Evolutionary conservation across 2,329 filamentous ascomycete species (phyloP).

Genomic region (Fusarium sp.): DNA sequence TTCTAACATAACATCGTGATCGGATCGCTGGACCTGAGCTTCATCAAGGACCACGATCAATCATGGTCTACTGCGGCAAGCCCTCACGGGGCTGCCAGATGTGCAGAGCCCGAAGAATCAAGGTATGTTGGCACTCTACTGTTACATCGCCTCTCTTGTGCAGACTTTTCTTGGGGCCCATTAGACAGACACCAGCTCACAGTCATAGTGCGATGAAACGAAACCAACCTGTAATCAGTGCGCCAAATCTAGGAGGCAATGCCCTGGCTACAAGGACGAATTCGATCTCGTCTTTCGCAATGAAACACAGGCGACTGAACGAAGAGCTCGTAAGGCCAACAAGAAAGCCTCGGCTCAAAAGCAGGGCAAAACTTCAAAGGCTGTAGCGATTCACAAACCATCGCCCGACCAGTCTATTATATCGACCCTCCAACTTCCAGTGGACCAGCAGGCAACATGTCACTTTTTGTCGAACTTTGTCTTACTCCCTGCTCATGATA

Average conservation of each 20-base stretch:
- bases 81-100: slow-evolving; percentile 78
- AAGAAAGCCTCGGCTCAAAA: slow-evolving; percentile 60
- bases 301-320: slow-evolving; percentile 76
- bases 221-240: slow-evolving; percentile 76
- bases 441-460: slow-evolving; percentile 68
- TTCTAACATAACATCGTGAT: slow-evolving; percentile 1
- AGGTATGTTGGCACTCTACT: slow-evolving; percentile 63
- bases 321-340: slow-evolving; percentile 69
- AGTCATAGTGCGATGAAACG: slow-evolving; percentile 72
- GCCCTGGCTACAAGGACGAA: slow-evolving; percentile 77
- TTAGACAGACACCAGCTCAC: slow-evolving; percentile 20
- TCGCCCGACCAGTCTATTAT: slow-evolving; percentile 45
- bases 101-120: slow-evolving; percentile 79
- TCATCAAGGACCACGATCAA: slow-evolving; percentile 32
- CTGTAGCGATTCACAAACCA: slow-evolving; percentile 30
- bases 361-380: slow-evolving; percentile 43
- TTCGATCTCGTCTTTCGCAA: slow-evolving; percentile 80
- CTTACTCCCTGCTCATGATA: slow-evolving; percentile 64
- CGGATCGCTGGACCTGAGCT: not conserved
- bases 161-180: not conserved
- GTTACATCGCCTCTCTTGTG: not conserved
- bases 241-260: slow-evolving; percentile 71
- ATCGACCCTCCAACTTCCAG: slow-evolving; percentile 57
- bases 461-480: slow-evolving; percentile 73
- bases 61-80: slow-evolving; percentile 75